A percentile compares a stretch with the other conserved stretches of the same genome.
phyloP scores from a whole-genome alignment of 768 basidiomycete genomes.

The Auricularia sp. region DNA sequence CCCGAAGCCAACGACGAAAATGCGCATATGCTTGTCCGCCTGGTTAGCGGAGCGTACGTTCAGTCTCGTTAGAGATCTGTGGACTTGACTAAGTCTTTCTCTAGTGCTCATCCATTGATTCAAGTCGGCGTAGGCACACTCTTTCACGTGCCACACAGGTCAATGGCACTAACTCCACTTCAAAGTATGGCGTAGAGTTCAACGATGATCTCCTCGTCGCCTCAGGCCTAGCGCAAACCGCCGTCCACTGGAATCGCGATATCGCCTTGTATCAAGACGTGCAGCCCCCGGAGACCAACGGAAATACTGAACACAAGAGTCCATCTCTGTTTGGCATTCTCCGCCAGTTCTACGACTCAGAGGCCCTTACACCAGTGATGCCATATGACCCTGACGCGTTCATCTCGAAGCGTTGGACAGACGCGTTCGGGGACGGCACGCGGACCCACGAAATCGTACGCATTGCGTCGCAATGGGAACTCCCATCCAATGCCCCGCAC shows the following conservation, averaged over 20 bases:
- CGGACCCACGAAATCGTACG: constrained; percentile 36
- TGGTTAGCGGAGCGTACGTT: constrained; percentile 28
- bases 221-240: constrained; percentile 35
- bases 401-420: constrained; percentile 26
- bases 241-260: constrained; percentile 25
- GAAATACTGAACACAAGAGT: constrained; percentile 14
- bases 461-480: constrained; percentile 31
- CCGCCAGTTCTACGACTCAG: constrained; percentile 40
- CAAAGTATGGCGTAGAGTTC: constrained; percentile 45
- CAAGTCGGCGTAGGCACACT: constrained; percentile 39
- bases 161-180: neutral
- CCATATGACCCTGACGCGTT: constrained; percentile 42
- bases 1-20: constrained; percentile 23
- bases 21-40: constrained; percentile 24
- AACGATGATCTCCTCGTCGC: constrained; percentile 38
- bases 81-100: neutral
- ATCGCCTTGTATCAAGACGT: neutral
- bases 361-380: constrained; percentile 37
- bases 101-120: constrained; percentile 47
- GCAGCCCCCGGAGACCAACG: neutral
- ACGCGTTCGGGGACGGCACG: constrained; percentile 25
- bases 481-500: constrained; percentile 21
- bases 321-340: constrained; percentile 42
- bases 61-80: neutral
- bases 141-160: neutral